Conservation (phyloP, 768 basidiomycete species). For the Phylloporus sp. region DNA sequence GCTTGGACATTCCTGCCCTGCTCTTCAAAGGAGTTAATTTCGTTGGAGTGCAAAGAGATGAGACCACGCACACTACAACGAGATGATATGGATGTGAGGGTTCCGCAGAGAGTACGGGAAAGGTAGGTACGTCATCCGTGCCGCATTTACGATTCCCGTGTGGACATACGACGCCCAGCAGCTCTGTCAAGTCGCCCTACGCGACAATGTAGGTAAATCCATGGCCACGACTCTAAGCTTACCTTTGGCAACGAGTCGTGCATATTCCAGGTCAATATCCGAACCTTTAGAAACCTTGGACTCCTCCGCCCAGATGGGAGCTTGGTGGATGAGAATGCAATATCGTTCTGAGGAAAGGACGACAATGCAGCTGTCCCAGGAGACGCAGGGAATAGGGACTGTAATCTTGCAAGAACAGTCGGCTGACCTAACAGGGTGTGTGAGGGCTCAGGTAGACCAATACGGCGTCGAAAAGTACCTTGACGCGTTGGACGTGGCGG, state of each 20-base stretch:
- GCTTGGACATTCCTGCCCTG: constrained; percentile 82
- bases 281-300: constrained; percentile 55
- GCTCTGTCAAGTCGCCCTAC: constrained; percentile 70
- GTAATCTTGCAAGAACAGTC: constrained; percentile 47
- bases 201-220: constrained; percentile 1
- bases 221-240: constrained; percentile 2
- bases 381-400: constrained; percentile 46
- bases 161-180: constrained; percentile 58
- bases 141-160: constrained; percentile 31
- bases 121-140: constrained; percentile 20
- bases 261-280: constrained; percentile 83
- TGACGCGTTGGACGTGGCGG: constrained; percentile 14
- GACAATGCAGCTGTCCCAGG: constrained; percentile 22
- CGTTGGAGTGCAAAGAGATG: not conserved
- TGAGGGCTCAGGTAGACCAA: constrained; percentile 4
- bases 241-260: constrained; percentile 79
- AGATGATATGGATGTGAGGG: constrained; percentile 70
- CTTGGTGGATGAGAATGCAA: constrained; percentile 20
- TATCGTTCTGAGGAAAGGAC: constrained; percentile 19
- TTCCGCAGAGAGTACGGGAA: constrained; percentile 50
- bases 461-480: constrained; percentile 14
- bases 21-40: constrained; percentile 35
- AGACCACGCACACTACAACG: constrained; percentile 61
- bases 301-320: constrained; percentile 23
- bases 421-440: constrained; percentile 29